A percentile compares a stretch with the other conserved stretches of the same genome.
These are phyloP conservation scores for Nidula microcarpa DNA, from an alignment of 768 basidiomycete species.

Conservation along the genomic window DNA sequence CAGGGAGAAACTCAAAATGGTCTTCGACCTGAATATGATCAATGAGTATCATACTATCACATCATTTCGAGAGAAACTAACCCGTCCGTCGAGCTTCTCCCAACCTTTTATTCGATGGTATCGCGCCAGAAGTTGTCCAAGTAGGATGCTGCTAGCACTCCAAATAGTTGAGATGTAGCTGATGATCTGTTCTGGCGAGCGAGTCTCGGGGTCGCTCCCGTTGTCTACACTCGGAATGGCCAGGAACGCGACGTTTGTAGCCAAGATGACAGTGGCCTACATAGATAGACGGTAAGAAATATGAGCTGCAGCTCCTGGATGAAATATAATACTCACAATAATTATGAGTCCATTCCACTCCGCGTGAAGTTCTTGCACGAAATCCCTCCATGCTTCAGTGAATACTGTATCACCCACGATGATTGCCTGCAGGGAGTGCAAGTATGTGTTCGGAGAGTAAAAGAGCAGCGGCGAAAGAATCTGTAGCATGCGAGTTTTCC, in stretches of 20 bases:
- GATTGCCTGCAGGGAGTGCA: slow-evolving; percentile 28
- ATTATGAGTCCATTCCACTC: slow-evolving; percentile 34
- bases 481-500: slow-evolving; percentile 8
- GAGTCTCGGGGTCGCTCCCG: not conserved
- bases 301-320: not conserved
- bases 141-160: slow-evolving; percentile 25
- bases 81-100: slow-evolving; percentile 4
- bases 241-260: slow-evolving; percentile 40
- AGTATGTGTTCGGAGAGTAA: slow-evolving; percentile 26
- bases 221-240: slow-evolving; percentile 32
- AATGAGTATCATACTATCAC: not conserved
- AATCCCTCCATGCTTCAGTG: slow-evolving; percentile 27
- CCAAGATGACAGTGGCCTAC: slow-evolving; percentile 38
- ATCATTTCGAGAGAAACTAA: not conserved
- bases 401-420: slow-evolving; percentile 30
- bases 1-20: not conserved
- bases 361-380: slow-evolving; percentile 23
- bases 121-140: slow-evolving; percentile 22
- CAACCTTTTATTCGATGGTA: slow-evolving; percentile 9
- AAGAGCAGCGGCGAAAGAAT: slow-evolving; percentile 26
- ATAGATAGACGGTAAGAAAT: not conserved
- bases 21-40: not conserved
- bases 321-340: slow-evolving; percentile 24
- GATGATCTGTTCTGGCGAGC: slow-evolving; percentile 22
- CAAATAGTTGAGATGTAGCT: slow-evolving; percentile 27